These are phyloP conservation scores for Ophiostoma sp. DNA, from an alignment of 2,329 filamentous ascomycete genomes.

Conservation along the genomic window DNA sequence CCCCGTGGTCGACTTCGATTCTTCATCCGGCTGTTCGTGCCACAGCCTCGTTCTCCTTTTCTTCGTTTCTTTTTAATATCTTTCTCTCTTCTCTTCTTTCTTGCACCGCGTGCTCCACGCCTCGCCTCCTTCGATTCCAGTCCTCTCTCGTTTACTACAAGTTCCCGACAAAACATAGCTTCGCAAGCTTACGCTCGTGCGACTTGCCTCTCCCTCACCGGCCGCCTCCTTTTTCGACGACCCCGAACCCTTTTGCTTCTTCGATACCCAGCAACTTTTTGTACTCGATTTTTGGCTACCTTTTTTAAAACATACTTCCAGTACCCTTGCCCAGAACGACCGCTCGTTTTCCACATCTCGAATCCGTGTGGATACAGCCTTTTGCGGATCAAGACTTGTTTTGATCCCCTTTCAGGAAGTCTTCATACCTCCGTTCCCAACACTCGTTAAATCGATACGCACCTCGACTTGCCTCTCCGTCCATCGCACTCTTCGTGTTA, in stretches of 20 bases:
- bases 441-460: neutral
- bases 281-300: constrained; percentile 20
- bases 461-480: constrained; percentile 31
- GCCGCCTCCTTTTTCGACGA: constrained; percentile 12
- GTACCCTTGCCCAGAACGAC: neutral
- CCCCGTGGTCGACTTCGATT: neutral
- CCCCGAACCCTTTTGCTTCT: constrained; percentile 17
- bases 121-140: constrained; percentile 14
- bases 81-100: neutral
- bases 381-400: constrained; percentile 2
- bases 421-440: neutral
- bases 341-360: neutral
- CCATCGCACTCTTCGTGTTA: constrained; percentile 29
- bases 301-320: neutral
- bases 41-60: neutral
- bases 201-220: neutral
- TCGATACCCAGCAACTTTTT: constrained; percentile 21
- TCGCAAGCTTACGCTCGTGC: neutral
- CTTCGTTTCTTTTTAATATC: neutral
- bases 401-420: neutral
- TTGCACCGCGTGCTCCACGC: constrained; percentile 32
- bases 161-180: neutral
- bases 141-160: constrained; percentile 9
- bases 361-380: neutral
- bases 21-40: neutral